These are phyloP conservation scores for Chaetomium tenue DNA, from an alignment of 495 filamentous ascomycete genomes.

Conservation along the genomic window DNA sequence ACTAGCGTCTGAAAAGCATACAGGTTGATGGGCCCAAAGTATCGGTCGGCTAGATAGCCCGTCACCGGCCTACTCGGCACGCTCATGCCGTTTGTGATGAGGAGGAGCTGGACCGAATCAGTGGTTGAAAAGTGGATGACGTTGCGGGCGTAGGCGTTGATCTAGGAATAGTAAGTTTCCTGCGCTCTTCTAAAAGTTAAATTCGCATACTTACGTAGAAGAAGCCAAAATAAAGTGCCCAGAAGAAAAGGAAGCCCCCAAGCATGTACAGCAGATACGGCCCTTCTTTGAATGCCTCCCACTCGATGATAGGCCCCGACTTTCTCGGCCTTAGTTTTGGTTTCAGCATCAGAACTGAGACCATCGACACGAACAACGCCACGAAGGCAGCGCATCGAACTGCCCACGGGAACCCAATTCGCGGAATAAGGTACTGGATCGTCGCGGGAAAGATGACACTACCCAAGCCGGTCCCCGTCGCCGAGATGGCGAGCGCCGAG, in stretches of 20 bases:
- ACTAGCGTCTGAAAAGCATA: slow-evolving; percentile 34
- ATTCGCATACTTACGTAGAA: slow-evolving; percentile 43
- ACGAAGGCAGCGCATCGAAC: slow-evolving; percentile 44
- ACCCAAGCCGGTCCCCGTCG: slow-evolving; percentile 45
- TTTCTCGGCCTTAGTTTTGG: slow-evolving; percentile 37
- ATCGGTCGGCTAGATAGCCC: slow-evolving; percentile 43
- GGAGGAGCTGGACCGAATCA: slow-evolving; percentile 42
- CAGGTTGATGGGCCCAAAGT: slow-evolving; percentile 43
- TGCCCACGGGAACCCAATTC: slow-evolving; percentile 47
- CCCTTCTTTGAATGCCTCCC: slow-evolving; percentile 43
- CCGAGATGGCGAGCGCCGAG: slow-evolving; percentile 39
- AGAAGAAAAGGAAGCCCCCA: slow-evolving; percentile 44
- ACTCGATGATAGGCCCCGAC: slow-evolving; percentile 42
- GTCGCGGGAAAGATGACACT: slow-evolving; percentile 45
- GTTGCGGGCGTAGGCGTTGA: slow-evolving; percentile 43
- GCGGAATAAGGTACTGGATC: slow-evolving; percentile 45
- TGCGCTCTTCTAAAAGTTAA: no score
- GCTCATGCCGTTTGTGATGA: slow-evolving; percentile 45
- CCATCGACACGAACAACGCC: slow-evolving; percentile 35
- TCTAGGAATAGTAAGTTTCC: slow-evolving; percentile 23
- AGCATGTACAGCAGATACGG: slow-evolving; percentile 42
- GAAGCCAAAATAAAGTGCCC: slow-evolving; percentile 46
- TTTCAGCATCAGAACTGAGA: slow-evolving; percentile 36
- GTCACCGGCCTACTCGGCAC: slow-evolving; percentile 40
- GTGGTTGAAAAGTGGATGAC: slow-evolving; percentile 41